A percentile compares a stretch with the other conserved stretches of the same genome.
phyloP scores from a whole-genome alignment of 2,329 filamentous ascomycete species.

The Hymenoscyphus occultus region DNA sequence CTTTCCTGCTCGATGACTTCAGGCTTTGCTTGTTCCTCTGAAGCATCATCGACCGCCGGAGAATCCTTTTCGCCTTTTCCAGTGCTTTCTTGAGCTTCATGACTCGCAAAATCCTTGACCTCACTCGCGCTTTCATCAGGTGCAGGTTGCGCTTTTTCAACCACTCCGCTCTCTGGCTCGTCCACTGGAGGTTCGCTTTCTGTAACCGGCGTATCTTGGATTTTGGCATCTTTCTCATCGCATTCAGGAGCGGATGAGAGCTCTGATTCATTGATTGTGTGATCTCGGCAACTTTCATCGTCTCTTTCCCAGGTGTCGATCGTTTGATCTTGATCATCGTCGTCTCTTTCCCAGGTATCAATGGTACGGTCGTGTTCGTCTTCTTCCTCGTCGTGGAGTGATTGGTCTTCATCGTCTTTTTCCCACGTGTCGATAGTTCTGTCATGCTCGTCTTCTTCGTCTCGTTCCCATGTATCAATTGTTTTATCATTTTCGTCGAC shows the following conservation, averaged over 20 bases:
- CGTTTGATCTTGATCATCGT: background rate
- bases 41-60: background rate
- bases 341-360: too few species aligned
- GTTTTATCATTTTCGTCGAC: too few species aligned
- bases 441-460: too few species aligned
- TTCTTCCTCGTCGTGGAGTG: too few species aligned
- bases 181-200: slow-evolving; percentile 3
- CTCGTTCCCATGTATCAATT: too few species aligned
- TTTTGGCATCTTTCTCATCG: background rate
- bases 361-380: too few species aligned
- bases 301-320: slow-evolving; percentile 5
- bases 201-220: slow-evolving; percentile 7
- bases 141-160: slow-evolving; percentile 8
- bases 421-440: too few species aligned
- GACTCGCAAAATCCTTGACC: background rate
- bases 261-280: background rate
- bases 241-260: background rate
- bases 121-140: slow-evolving; percentile 3
- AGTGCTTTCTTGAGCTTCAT: background rate
- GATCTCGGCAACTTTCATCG: too few species aligned
- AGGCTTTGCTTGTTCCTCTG: background rate
- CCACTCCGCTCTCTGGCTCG: background rate
- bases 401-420: too few species aligned
- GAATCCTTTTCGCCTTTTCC: background rate
- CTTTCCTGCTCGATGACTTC: background rate